These are phyloP conservation scores for Cercospora berteroae DNA, from an alignment of 2,329 filamentous ascomycete species.

Conservation along the genomic window DNA sequence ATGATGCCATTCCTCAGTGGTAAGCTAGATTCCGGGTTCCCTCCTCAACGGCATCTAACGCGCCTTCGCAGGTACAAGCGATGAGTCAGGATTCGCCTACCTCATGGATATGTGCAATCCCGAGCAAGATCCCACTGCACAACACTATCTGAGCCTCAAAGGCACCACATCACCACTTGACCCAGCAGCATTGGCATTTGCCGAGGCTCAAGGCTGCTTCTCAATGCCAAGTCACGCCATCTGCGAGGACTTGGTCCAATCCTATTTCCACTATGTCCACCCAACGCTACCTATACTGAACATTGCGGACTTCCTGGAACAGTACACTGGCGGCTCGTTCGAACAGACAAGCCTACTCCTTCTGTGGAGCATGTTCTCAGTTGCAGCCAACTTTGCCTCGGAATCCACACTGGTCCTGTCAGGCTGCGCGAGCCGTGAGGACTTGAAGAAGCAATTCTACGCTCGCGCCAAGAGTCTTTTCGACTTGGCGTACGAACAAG, in stretches of 20 bases:
- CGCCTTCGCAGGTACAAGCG: background rate
- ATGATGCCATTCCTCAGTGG: constrained; percentile 8
- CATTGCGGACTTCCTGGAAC: constrained; percentile 16
- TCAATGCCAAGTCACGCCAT: constrained; percentile 11
- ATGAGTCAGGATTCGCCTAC: constrained; percentile 7
- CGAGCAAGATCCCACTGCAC: background rate
- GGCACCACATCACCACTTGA: background rate
- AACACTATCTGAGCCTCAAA: constrained; percentile 2
- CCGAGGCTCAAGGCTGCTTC: constrained; percentile 15
- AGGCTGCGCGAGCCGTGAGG: constrained; percentile 8
- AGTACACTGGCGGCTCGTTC: constrained; percentile 12
- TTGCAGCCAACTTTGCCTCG: constrained; percentile 15
- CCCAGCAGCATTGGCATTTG: constrained; percentile 8
- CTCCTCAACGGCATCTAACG: background rate
- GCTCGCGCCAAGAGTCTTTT: constrained; percentile 20
- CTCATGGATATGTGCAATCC: constrained; percentile 10
- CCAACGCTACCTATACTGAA: constrained; percentile 19
- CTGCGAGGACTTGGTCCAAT: constrained; percentile 14
- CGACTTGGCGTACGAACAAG: constrained; percentile 17
- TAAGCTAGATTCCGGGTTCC: background rate
- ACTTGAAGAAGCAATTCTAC: constrained; percentile 17
- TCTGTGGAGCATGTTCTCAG: constrained; percentile 24
- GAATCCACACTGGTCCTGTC: constrained; percentile 7
- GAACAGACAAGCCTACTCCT: constrained; percentile 18
- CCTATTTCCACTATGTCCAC: constrained; percentile 21